phyloP scores from a whole-genome alignment of 176 grass and related monocot species.

The Bolboschoenus planiculmis region DNA sequence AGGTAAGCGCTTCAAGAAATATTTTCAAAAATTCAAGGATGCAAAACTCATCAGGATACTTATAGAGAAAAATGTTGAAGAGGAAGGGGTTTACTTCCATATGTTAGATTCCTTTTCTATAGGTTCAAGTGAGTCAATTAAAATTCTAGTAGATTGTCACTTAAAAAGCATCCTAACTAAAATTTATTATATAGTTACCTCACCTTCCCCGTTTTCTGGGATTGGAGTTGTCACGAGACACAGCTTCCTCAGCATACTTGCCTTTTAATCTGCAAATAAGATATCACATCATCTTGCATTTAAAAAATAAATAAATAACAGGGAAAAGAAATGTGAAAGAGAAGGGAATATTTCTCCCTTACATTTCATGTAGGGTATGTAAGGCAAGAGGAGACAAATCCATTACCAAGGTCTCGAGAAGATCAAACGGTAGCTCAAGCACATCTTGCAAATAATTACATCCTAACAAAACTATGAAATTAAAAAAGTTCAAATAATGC shows the following conservation, averaged over 20 bases:
- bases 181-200: neutral
- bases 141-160: neutral
- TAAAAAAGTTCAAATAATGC: neutral
- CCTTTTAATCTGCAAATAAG: neutral
- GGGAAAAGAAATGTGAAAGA: neutral
- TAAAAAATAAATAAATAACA: neutral
- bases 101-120: neutral
- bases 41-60: neutral
- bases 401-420: slow-evolving; percentile 22
- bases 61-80: neutral
- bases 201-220: slow-evolving; percentile 22
- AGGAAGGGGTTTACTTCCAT: no score
- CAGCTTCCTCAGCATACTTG: slow-evolving; percentile 10
- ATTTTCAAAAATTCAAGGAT: neutral
- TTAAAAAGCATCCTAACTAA: neutral
- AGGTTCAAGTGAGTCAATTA: neutral
- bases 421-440: slow-evolving; percentile 31
- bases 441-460: slow-evolving; percentile 25
- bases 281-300: neutral
- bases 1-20: neutral
- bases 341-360: neutral
- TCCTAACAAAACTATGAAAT: slow-evolving; percentile 19
- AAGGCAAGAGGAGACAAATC: slow-evolving; percentile 31
- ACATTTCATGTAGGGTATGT: slow-evolving; percentile 33
- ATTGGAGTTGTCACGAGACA: neutral